Base-by-base conservation (phyloP, 2,329 filamentous ascomycete species). In the Parafenestella ontariensis region DNA sequence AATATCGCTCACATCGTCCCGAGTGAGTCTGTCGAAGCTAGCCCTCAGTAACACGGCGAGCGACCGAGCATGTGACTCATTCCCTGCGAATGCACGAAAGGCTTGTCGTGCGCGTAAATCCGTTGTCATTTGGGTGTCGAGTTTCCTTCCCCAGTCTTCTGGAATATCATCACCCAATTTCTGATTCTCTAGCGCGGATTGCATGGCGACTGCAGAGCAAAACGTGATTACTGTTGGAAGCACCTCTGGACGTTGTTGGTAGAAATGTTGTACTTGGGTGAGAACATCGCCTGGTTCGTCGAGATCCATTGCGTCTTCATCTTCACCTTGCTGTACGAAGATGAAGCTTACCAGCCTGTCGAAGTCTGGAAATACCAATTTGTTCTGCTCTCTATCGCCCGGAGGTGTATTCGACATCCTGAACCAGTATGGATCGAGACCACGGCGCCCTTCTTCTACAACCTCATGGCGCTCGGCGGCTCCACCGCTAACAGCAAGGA, bases 401-500 rank as follows among this genome's bases (percentile, higher is more conserved):
- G 68, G 66, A 17, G 66, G 47, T 26, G 71, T 68, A 21, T 89
- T 88, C 11, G 88, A 75, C 70, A 89, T 83, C 42, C 80, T 78
- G 65, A 89, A 88, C 87, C 87, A 90, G 68, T 89, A 89, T 10
- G 88, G 87, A 75, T 96, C 92, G 3, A 97, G 82, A 0, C 95
- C 95, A 73, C 92, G 93, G 57, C 87, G 88, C 1, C 92, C 95
- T 77, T 98, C 94, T 71, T 99, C 95, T 1, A 91, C 77, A 3
- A 98, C 87, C 70, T 98, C 94, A 56, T 88, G 89, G 41, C 90
- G 85, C 70, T 93, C 89, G 46, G 86, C 84, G 2, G 79, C 75
- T 3, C 83, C 82, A 11, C 87, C 87, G 15, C 85, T 87, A 8
- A 95, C 80, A 7, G 93, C 94, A 45, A 97, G 82, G 15, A 98